Percentiles rank a stretch among this genome's conserved stretches.
Evolutionary conservation across 371 early-diverging fungal species (phyloP).

Genomic region (Chytridium lagenaria): DNA sequence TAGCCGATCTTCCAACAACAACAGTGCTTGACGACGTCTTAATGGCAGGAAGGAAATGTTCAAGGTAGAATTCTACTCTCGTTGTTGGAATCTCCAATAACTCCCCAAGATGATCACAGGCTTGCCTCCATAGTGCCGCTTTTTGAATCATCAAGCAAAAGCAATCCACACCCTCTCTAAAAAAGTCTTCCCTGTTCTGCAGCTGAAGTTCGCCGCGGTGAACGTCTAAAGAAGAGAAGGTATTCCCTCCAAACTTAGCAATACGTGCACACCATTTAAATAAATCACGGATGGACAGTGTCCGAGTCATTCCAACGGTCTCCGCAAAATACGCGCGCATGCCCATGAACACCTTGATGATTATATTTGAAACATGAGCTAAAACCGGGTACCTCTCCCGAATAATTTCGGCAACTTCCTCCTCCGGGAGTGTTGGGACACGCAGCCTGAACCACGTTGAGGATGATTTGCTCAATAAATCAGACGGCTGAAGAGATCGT

Average conservation of each 20-base stretch:
- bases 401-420: constrained; percentile 72
- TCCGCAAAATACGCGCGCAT: constrained; percentile 65
- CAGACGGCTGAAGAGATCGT: constrained; percentile 49
- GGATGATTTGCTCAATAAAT: constrained; percentile 31
- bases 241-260: constrained; percentile 43
- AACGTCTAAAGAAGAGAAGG: neutral
- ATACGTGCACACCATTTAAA: constrained; percentile 88
- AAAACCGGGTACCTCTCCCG: constrained; percentile 63
- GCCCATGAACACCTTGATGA: constrained; percentile 69
- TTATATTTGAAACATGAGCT: constrained; percentile 38
- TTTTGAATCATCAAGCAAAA: constrained; percentile 86
- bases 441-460: constrained; percentile 77
- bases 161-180: constrained; percentile 83
- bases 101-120: constrained; percentile 70
- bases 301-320: constrained; percentile 52
- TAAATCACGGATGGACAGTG: constrained; percentile 69
- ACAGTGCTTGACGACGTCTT: neutral
- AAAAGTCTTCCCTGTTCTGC: constrained; percentile 52
- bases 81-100: constrained; percentile 75
- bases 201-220: constrained; percentile 20
- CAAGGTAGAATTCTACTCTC: constrained; percentile 74
- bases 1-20: constrained; percentile 43
- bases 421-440: constrained; percentile 66
- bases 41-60: constrained; percentile 73
- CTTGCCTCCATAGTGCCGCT: constrained; percentile 65